Percentiles rank a stretch among this genome's conserved stretches.
These are phyloP conservation scores for Novymonas esmeraldas DNA, from an alignment of 208 protist species.

Conservation along the genomic window DNA sequence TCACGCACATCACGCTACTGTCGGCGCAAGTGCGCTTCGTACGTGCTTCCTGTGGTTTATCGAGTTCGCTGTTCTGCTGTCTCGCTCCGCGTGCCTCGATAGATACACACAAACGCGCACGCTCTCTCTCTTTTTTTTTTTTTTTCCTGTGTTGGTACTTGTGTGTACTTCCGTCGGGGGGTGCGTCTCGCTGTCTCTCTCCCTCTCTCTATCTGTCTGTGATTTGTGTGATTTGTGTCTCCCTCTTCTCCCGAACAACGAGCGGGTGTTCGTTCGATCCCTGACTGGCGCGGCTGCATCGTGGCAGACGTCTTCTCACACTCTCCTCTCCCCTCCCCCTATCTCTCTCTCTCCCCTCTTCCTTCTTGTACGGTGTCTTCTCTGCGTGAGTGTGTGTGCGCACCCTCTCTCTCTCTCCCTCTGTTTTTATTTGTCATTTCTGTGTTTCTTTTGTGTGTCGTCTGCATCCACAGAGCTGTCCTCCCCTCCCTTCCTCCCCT, in stretches of 20 bases:
- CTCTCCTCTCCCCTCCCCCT: neutral
- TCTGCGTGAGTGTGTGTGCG: neutral
- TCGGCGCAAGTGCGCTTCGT: no score
- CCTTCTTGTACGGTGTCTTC: neutral
- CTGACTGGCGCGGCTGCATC: no score
- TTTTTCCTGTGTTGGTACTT: no score
- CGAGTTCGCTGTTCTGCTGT: no score
- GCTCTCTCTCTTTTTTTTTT: conserved; percentile 2
- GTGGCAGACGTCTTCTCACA: neutral
- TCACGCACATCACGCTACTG: neutral
- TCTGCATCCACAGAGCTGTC: no score
- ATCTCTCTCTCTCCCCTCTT: neutral
- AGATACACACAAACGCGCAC: neutral
- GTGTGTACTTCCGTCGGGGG: no score
- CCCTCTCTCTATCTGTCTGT: neutral
- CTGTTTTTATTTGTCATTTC: neutral
- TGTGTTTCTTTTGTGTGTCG: neutral
- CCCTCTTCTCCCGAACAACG: neutral
- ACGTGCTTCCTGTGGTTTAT: no score
- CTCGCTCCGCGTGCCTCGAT: neutral
- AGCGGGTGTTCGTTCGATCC: no score
- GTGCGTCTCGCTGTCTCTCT: no score
- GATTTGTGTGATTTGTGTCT: no score
- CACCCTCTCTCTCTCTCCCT: neutral
- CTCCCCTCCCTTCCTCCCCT: neutral